Base-by-base conservation (phyloP, 768 basidiomycete genomes). In the Austroboletus festivus region DNA sequence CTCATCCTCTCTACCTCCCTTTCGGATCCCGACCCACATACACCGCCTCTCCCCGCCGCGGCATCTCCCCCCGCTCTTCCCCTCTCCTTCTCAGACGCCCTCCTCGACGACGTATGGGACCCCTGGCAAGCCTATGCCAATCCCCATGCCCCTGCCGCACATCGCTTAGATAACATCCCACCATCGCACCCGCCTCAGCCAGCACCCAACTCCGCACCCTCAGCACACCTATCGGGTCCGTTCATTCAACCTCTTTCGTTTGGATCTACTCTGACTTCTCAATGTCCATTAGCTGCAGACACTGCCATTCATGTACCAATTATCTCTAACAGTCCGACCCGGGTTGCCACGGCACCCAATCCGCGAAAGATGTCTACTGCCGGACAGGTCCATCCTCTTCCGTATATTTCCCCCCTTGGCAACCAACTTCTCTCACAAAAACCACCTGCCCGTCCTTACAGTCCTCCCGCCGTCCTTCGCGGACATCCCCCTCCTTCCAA, bases 1-100 rank as follows among this genome's bases (percentile, higher is more conserved):
- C 56, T 79, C 52, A 70, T 72, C 48, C 70, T 78, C 55, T 64
- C 72, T 19, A 55, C 66, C 12, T 55, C 71, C 57, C 24, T 67
- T 56, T 62, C 51, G 43, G 52, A 56, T 61, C 58, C 49, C 34
- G 16, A 43, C 39, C 10, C 54, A 3, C 43, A 18, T 20, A 24
- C 43, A 1, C 31, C 42, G 0, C 11, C 49, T 0, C 52, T 51
- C 21, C 60, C 56, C 0, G 28, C 47, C 42, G 52, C 56, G 34
- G 59, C 55, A 1, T 61, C 61, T 26, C 51, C 61, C 0, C 58
- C 58, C 13, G 43, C 43, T 13, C 1, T 50, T 5, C 11, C 52
- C 23, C 26, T 47, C 4, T 24, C 38, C 2, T 10, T 34, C 0
- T 15, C 31, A 2, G 53, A 50, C 1, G 4, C 5, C 15, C 28